Conservation (phyloP, 2,329 filamentous ascomycete species). For the Aspergillus tanneri region DNA sequence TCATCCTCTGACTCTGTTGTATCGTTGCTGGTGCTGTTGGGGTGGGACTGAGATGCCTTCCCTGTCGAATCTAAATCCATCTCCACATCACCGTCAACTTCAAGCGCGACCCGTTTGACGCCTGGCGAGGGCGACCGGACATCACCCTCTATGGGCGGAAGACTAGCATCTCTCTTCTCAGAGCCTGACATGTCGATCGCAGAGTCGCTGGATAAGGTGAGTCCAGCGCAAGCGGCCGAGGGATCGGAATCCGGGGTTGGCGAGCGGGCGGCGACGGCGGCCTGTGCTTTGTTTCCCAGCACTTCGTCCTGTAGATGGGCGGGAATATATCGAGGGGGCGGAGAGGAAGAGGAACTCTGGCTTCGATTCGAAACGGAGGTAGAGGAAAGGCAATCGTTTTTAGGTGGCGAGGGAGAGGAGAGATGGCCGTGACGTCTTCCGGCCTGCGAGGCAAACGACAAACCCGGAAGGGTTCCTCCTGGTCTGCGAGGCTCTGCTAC, state of each 20-base stretch:
- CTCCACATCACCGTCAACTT: slow-evolving; percentile 30
- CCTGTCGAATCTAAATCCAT: slow-evolving; percentile 22
- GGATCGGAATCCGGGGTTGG: slow-evolving; percentile 41
- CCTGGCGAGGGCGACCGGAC: slow-evolving; percentile 35
- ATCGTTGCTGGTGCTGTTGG: no score
- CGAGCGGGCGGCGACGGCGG: slow-evolving; percentile 35
- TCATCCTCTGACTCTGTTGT: no score
- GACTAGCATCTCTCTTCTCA: slow-evolving; percentile 28
- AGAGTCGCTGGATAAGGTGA: slow-evolving; percentile 50
- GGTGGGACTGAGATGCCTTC: slow-evolving; percentile 22
- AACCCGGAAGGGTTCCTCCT: slow-evolving; percentile 32
- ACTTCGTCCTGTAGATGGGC: slow-evolving; percentile 58
- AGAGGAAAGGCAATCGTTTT: slow-evolving; percentile 20
- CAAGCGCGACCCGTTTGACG: slow-evolving; percentile 37
- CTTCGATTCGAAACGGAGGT: slow-evolving; percentile 26
- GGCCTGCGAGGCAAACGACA: slow-evolving; percentile 33
- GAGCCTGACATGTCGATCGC: slow-evolving; percentile 45
- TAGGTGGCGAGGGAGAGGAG: slow-evolving; percentile 7
- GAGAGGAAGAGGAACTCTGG: slow-evolving; percentile 31
- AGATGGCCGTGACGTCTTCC: slow-evolving; percentile 36
- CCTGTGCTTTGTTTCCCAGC: no score
- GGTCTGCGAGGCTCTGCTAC: slow-evolving; percentile 45
- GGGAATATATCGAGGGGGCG: slow-evolving; percentile 51
- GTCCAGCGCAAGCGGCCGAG: slow-evolving; percentile 54
- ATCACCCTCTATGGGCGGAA: slow-evolving; percentile 24